A percentile compares a stretch with the other conserved stretches of the same genome.
phyloP scores from a whole-genome alignment of 179 eudicot genomes.

The Nepenthes alata region DNA sequence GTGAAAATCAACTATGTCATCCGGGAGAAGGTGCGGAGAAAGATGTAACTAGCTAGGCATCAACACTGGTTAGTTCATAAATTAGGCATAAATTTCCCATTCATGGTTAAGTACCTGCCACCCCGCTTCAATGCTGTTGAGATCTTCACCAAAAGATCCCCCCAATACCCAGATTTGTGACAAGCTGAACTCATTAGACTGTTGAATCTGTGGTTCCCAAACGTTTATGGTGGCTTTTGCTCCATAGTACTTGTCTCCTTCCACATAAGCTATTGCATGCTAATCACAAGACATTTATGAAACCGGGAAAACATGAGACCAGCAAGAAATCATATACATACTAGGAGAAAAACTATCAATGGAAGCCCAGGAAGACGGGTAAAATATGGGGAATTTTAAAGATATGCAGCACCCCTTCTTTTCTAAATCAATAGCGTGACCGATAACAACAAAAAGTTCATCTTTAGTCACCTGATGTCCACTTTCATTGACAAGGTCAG shows the following conservation, averaged over 20 bases:
- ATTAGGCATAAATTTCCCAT: not conserved
- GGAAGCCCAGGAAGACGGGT: no score
- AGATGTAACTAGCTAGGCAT: not conserved
- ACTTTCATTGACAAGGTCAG: constrained; percentile 78
- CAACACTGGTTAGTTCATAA: not conserved
- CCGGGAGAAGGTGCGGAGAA: not conserved
- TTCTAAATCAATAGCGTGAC: not conserved
- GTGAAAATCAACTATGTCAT: no score
- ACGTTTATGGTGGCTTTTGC: constrained; percentile 96
- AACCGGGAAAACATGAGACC: no score
- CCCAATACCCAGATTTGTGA: constrained; percentile 95
- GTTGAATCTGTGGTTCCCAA: constrained; percentile 94
- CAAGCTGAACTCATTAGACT: constrained; percentile 92
- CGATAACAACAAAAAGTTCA: not conserved
- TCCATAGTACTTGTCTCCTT: constrained; percentile 91
- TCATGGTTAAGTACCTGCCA: constrained; percentile 64
- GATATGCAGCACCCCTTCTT: not conserved
- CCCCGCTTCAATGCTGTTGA: constrained; percentile 98
- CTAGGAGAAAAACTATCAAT: no score
- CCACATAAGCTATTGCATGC: constrained; percentile 99
- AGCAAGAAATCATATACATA: no score
- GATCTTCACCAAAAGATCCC: constrained; percentile 98
- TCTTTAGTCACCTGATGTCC: constrained; percentile 73
- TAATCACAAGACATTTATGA: constrained; percentile 5
- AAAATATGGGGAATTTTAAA: no score